A percentile compares a stretch with the other conserved stretches of the same genome.
These are phyloP conservation scores for Chionographis japonica DNA, from an alignment of 106 monocot species.

Conservation along the genomic window DNA sequence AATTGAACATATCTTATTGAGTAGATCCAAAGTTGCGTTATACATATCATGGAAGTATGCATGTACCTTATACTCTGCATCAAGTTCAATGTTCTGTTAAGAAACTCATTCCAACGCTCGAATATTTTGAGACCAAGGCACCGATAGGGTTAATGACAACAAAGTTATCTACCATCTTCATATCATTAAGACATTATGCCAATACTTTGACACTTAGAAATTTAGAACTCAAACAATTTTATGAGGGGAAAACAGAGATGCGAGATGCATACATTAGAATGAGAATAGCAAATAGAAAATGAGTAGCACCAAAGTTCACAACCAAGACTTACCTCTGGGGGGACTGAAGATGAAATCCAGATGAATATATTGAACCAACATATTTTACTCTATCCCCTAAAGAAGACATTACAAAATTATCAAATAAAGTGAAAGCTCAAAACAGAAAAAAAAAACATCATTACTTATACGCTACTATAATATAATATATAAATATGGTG, in stretches of 20 bases:
- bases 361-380: slow-evolving; percentile 29
- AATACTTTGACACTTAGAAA: too few species aligned
- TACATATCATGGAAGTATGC: too few species aligned
- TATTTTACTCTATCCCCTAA: slow-evolving; percentile 42
- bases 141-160: background rate
- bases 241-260: too few species aligned
- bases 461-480: background rate
- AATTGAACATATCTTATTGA: too few species aligned
- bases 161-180: background rate
- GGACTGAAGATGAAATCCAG: slow-evolving; percentile 32
- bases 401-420: background rate
- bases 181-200: too few species aligned
- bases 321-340: slow-evolving; percentile 30
- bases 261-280: background rate
- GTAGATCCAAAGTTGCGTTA: too few species aligned
- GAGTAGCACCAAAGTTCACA: background rate
- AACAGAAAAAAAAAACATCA: background rate
- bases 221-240: too few species aligned
- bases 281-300: background rate
- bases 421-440: background rate
- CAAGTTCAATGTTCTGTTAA: too few species aligned
- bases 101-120: too few species aligned
- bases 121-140: background rate
- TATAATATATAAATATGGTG: background rate
- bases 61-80: too few species aligned